Evolutionary conservation across 164 flowering plant species (phyloP).

Genomic region (Euptelea pleiosperma): DNA sequence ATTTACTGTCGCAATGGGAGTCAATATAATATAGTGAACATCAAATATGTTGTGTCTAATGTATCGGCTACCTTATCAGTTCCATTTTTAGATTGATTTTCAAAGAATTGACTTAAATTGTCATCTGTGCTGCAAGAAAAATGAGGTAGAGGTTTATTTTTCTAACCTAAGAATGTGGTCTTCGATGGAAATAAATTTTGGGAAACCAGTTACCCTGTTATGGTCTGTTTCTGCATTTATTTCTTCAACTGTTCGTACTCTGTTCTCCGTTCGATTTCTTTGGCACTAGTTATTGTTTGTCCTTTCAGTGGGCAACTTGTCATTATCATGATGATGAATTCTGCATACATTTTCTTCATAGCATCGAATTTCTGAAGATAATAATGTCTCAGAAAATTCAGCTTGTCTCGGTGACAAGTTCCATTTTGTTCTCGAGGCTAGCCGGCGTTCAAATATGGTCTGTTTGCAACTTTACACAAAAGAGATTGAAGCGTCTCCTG

Average conservation of each 20-base stretch:
- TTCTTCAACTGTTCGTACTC: background rate
- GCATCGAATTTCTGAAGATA: conserved; percentile 30
- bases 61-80: no score
- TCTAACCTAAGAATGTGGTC: background rate
- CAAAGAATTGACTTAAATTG: no score
- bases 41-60: no score
- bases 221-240: background rate
- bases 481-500: conserved; percentile 73
- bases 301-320: no score
- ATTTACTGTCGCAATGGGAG: no score
- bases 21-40: no score
- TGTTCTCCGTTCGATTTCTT: no score
- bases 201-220: background rate
- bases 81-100: no score
- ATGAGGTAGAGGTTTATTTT: no score
- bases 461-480: conserved; percentile 83
- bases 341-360: conserved; percentile 8
- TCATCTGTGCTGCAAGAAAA: no score
- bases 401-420: conserved; percentile 51
- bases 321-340: background rate
- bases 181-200: background rate
- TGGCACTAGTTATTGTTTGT: no score
- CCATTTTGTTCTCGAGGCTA: conserved; percentile 75
- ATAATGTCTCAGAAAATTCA: conserved; percentile 52
- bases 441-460: conserved; percentile 77